Base-by-base conservation (phyloP, 2,329 filamentous ascomycete species). In the Tolypocladium ophioglossoides region DNA sequence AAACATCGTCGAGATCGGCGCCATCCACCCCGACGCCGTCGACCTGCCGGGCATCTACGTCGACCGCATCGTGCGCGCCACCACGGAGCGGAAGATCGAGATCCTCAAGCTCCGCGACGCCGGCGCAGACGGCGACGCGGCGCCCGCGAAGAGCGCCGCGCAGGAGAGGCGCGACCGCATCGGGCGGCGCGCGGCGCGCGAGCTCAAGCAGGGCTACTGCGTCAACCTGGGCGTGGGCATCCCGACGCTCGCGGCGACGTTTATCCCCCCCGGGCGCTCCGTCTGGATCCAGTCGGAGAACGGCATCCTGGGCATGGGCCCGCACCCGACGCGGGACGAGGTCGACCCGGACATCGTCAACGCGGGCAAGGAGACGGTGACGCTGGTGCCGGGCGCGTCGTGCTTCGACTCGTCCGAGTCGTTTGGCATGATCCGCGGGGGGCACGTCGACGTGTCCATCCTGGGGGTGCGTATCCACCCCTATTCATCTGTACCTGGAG, bases 261-360 rank as follows among this genome's bases (percentile, higher is more conserved):
- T 88, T 67, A 72, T 95, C 8, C 82, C 86, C 1, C 68, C 79
- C 0, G 80, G 79, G 51, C 78, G 83, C 18, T 82, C 86, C 56
- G 89, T 95, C 34, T 90, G 89, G 82, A 79, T 95, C 46, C 89
- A 95, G 68, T 89, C 85, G 0, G 89, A 95, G 72, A 95, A 95
- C 68, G 89, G 89, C 12, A 86, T 95, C 55, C 70, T 95, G 1
- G 89, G 89, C 46, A 90, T 95, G 75, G 89, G 89, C 0, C 80
- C 87, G 1, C 92, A 94, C 68, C 89, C 89, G 0, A 83, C 82
- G 1, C 79, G 83, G 57, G 83, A 83, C 1, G 76, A 87, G 57
- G 80, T 89, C 50, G 89, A 94, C 65, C 74, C 86, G 12, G 88
- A 92, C 62, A 82, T 91, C 58, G 86, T 94, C 72, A 95, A 94